phyloP scores from a whole-genome alignment of 2,329 filamentous ascomycete genomes.

The Monilinia fructigena region DNA sequence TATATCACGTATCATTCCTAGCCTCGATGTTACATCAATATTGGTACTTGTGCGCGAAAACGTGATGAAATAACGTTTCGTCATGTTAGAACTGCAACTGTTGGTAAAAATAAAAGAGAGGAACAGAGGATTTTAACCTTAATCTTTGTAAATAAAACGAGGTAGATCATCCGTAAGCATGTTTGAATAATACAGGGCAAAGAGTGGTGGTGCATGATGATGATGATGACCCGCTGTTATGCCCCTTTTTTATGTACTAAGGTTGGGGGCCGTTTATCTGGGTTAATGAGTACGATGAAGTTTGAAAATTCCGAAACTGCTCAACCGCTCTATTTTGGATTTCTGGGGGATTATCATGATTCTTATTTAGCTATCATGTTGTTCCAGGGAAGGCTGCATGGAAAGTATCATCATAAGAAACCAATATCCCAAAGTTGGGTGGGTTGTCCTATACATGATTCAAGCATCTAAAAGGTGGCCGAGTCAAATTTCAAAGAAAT shows the following conservation, averaged over 20 bases:
- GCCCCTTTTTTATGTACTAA: not conserved
- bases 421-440: too few species aligned
- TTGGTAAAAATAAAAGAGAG: not conserved
- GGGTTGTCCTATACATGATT: too few species aligned
- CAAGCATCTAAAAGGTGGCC: too few species aligned
- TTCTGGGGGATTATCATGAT: too few species aligned
- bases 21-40: conserved; percentile 39
- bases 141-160: not conserved
- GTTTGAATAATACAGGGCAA: not conserved
- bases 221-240: not conserved
- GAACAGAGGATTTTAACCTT: too few species aligned
- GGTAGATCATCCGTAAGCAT: not conserved
- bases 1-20: conserved; percentile 46
- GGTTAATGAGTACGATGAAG: too few species aligned
- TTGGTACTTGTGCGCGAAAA: conserved; percentile 80
- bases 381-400: too few species aligned
- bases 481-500: too few species aligned
- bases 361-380: too few species aligned
- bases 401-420: too few species aligned
- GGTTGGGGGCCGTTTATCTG: not conserved
- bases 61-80: not conserved
- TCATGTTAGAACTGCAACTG: not conserved
- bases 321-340: too few species aligned
- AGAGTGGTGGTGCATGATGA: not conserved
- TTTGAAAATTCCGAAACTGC: too few species aligned